A percentile compares a stretch with the other conserved stretches of the same genome.
Conservation (phyloP, 768 basidiomycete species). For the Termitomyces sp. region DNA sequence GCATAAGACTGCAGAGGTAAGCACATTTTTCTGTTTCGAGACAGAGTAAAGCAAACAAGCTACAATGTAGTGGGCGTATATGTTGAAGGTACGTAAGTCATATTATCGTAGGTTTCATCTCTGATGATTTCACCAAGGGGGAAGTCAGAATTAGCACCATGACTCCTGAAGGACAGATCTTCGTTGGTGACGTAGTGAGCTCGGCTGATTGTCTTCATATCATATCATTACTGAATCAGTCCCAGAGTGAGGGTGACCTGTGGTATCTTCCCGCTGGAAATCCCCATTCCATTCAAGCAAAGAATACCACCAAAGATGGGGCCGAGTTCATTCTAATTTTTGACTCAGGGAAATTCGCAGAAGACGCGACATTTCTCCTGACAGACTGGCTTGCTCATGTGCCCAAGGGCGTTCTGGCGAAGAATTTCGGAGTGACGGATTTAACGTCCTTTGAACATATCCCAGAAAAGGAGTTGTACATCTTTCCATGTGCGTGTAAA, state of each 20-base stretch:
- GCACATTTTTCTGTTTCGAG: not conserved
- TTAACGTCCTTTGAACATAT: conserved; percentile 48
- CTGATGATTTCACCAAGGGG: conserved; percentile 27
- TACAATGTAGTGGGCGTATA: conserved; percentile 45
- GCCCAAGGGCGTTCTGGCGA: conserved; percentile 48
- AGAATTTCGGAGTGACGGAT: conserved; percentile 54
- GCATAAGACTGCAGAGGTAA: conserved; percentile 49
- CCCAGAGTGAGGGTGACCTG: conserved; percentile 34
- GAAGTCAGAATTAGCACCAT: conserved; percentile 46
- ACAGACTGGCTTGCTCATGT: conserved; percentile 70
- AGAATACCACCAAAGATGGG: conserved; percentile 41
- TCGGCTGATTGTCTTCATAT: not conserved
- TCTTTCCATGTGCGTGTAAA: conserved; percentile 35
- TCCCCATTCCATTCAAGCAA: conserved; percentile 57
- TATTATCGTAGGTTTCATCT: not conserved
- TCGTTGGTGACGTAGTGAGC: conserved; percentile 51
- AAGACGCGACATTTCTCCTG: conserved; percentile 57
- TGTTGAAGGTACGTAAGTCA: conserved; percentile 35
- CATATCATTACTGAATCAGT: not conserved
- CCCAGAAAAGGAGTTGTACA: conserved; percentile 52
- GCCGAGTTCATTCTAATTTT: conserved; percentile 52
- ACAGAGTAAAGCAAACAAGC: not conserved
- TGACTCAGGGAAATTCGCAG: conserved; percentile 43
- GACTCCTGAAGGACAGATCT: conserved; percentile 49
- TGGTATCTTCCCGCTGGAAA: conserved; percentile 61